Evolutionary conservation across 192 early-diverging fungal species (phyloP).

Genomic region (Backusella morwellensis): DNA sequence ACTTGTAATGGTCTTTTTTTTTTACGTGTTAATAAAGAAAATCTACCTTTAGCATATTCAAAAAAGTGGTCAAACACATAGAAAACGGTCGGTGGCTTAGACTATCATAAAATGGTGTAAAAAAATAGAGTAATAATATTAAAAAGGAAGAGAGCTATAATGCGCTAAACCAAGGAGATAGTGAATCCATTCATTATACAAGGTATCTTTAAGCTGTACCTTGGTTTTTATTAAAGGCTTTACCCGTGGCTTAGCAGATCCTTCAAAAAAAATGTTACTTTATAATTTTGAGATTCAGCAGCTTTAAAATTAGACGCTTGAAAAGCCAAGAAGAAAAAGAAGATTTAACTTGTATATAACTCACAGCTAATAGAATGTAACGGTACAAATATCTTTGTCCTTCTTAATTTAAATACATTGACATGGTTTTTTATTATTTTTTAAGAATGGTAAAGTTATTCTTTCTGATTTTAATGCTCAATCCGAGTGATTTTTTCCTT

Average conservation of each 20-base stretch:
- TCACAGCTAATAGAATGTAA: neutral
- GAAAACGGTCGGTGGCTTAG: neutral
- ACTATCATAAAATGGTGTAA: neutral
- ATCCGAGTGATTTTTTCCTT: neutral
- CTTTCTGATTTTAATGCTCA: neutral
- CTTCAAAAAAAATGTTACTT: neutral
- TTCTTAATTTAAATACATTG: neutral
- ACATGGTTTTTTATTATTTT: neutral
- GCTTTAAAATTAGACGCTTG: neutral
- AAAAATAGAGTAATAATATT: neutral
- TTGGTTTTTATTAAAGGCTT: neutral
- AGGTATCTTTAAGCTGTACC: neutral
- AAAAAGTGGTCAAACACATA: neutral
- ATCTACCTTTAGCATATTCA: neutral
- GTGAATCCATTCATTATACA: neutral
- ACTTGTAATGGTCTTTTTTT: neutral
- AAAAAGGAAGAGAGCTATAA: neutral
- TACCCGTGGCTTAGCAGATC: neutral
- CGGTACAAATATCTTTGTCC: neutral
- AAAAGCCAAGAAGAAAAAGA: too few species aligned
- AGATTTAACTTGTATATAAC: too few species aligned
- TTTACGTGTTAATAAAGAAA: constrained; percentile 7
- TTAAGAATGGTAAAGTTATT: too few species aligned
- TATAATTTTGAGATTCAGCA: neutral
- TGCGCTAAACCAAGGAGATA: neutral